Percentiles rank a stretch among this genome's conserved stretches.
These are phyloP conservation scores for Lodderomyces elongisporus DNA, from an alignment of 1,139 yeast species.

Conservation along the genomic window DNA sequence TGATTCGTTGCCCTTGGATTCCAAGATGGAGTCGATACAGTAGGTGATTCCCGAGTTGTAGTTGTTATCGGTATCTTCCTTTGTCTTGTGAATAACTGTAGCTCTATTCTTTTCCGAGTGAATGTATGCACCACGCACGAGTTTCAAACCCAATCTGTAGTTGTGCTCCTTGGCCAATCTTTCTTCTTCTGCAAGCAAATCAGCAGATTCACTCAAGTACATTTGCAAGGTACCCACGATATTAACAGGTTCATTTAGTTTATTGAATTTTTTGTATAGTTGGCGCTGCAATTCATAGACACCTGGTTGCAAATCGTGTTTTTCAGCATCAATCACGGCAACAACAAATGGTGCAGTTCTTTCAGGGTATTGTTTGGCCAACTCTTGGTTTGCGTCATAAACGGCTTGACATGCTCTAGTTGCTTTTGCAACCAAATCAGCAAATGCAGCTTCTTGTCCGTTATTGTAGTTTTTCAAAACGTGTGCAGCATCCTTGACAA, in stretches of 20 bases:
- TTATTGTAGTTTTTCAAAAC: conserved; percentile 60
- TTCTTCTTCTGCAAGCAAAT: conserved; percentile 59
- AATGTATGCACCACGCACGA: conserved; percentile 97
- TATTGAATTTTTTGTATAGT: conserved; percentile 71
- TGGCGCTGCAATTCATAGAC: conserved; percentile 87
- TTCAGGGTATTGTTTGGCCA: conserved; percentile 52
- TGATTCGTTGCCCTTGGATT: conserved; percentile 40
- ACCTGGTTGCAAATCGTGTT: conserved; percentile 80
- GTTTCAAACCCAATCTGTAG: conserved; percentile 79
- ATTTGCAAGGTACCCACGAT: conserved; percentile 92
- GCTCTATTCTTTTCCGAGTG: conserved; percentile 78
- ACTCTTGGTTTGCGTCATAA: conserved; percentile 47
- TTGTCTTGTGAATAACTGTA: conserved; percentile 65
- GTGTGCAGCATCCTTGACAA: conserved; percentile 69
- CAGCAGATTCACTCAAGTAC: conserved; percentile 72
- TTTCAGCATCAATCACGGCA: conserved; percentile 90
- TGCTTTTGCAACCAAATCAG: conserved; percentile 61
- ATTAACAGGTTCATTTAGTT: conserved; percentile 49
- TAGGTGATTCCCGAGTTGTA: conserved; percentile 68
- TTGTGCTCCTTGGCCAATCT: conserved; percentile 55
- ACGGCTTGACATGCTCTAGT: conserved; percentile 51
- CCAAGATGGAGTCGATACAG: conserved; percentile 58
- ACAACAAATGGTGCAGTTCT: conserved; percentile 79
- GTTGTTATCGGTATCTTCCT: conserved; percentile 69
- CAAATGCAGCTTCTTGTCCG: conserved; percentile 45